phyloP scores from a whole-genome alignment of 2,329 filamentous ascomycete species.

The Pezicula carpinea region DNA sequence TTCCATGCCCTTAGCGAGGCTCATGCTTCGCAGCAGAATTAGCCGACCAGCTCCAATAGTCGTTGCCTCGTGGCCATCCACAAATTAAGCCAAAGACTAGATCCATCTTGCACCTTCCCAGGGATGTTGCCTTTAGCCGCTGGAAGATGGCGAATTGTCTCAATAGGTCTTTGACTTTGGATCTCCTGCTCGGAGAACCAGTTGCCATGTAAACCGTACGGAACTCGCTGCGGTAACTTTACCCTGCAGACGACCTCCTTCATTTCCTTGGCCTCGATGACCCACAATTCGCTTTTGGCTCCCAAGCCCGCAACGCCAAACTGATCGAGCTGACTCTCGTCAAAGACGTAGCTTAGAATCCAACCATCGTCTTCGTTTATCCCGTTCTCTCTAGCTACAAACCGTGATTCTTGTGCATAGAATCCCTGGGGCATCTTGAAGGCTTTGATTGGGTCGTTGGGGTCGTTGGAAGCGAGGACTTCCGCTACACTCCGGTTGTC shows the following conservation, averaged over 20 bases:
- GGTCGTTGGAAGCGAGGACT: conserved; percentile 41
- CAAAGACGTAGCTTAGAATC: conserved; percentile 65
- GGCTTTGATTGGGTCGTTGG: conserved; percentile 52
- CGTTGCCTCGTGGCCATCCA: conserved; percentile 12
- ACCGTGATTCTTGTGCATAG: conserved; percentile 64
- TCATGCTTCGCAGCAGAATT: neutral
- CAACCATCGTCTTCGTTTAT: conserved; percentile 60
- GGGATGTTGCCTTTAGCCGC: conserved; percentile 1
- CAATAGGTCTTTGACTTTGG: conserved; percentile 33
- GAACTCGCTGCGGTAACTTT: conserved; percentile 59
- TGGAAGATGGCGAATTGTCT: conserved; percentile 18
- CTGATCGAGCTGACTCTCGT: conserved; percentile 56
- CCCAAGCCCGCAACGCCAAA: conserved; percentile 29
- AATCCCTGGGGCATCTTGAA: conserved; percentile 57
- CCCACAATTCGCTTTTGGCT: conserved; percentile 60
- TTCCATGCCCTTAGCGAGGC: no score
- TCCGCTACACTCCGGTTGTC: conserved; percentile 51
- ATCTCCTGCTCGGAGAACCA: conserved; percentile 56
- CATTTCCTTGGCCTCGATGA: conserved; percentile 62
- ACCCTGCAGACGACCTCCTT: conserved; percentile 53
- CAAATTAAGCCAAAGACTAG: conserved; percentile 6
- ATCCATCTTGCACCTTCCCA: neutral
- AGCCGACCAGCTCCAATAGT: conserved; percentile 15
- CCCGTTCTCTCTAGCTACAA: conserved; percentile 45
- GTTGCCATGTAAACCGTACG: conserved; percentile 62